A percentile compares a stretch with the other conserved stretches of the same genome.
Evolutionary conservation across 1,284 basidiomycete genomes (phyloP).

Genomic region (Trametes sp.): DNA sequence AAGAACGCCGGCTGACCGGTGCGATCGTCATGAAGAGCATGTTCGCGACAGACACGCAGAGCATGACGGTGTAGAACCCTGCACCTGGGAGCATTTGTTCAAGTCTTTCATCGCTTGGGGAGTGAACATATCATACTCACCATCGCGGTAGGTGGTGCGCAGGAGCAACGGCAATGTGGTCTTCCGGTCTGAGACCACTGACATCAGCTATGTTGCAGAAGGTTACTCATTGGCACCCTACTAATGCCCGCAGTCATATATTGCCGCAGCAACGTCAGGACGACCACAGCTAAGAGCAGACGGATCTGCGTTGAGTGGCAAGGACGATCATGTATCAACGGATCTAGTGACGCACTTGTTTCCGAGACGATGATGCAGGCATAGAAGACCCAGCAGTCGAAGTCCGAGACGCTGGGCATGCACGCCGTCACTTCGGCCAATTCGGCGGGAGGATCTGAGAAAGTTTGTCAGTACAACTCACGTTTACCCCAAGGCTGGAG

Average conservation of each 20-base stretch:
- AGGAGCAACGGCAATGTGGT: too few relatives aligned
- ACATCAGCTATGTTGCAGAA: too few relatives aligned
- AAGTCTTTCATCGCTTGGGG: too few relatives aligned
- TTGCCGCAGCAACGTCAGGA: too few relatives aligned
- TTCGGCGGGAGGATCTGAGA: neutral
- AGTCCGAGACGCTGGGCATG: conserved; percentile 1
- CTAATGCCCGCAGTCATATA: too few relatives aligned
- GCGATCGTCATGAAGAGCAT: conserved; percentile 8
- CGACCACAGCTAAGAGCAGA: too few relatives aligned
- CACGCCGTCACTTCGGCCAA: neutral
- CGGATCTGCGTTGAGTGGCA: neutral
- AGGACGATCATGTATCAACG: neutral
- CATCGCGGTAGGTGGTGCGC: neutral
- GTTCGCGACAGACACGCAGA: neutral
- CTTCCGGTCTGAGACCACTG: too few relatives aligned
- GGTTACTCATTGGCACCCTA: too few relatives aligned
- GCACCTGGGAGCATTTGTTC: neutral
- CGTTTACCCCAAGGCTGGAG: too few relatives aligned
- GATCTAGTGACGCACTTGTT: neutral
- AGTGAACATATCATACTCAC: neutral
- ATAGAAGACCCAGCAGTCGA: conserved; percentile 2
- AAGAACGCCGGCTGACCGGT: neutral
- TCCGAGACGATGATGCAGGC: neutral
- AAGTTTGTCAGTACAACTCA: neutral
- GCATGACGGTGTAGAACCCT: neutral